These are phyloP conservation scores for Mycosphaerelloides madeirae DNA, from an alignment of 2,329 filamentous ascomycete genomes.

Conservation along the genomic window DNA sequence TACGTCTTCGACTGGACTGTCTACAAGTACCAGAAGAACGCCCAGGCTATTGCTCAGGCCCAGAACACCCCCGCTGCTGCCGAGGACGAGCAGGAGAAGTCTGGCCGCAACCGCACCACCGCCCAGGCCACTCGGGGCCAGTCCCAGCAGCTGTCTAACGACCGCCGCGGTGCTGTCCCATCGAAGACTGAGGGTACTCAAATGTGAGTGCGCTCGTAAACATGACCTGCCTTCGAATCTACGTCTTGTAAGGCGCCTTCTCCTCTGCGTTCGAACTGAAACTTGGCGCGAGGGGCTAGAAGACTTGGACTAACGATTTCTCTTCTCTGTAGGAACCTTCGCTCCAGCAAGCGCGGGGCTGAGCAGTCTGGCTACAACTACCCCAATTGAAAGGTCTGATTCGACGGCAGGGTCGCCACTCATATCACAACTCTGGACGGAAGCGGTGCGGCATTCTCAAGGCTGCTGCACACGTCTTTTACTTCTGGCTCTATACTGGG, in stretches of 20 bases:
- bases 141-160: constrained; percentile 55
- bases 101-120: constrained; percentile 58
- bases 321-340: constrained; percentile 46
- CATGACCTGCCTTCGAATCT: constrained; percentile 31
- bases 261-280: constrained; percentile 73
- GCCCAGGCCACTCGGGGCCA: constrained; percentile 56
- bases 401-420: constrained; percentile 35
- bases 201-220: constrained; percentile 83
- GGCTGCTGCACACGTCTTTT: constrained; percentile 14
- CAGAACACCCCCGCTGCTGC: constrained; percentile 53
- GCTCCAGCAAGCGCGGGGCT: constrained; percentile 48
- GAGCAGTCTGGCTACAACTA: constrained; percentile 46
- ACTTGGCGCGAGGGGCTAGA: constrained; percentile 65
- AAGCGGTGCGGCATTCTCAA: constrained; percentile 15
- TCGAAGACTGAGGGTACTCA: constrained; percentile 81
- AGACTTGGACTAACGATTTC: constrained; percentile 41
- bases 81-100: constrained; percentile 71
- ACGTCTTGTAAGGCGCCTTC: constrained; percentile 74
- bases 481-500: constrained; percentile 17
- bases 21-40: constrained; percentile 99
- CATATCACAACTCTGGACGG: constrained; percentile 25
- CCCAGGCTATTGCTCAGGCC: constrained; percentile 82
- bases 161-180: constrained; percentile 69
- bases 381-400: constrained; percentile 44
- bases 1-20: constrained; percentile 99